Conservation (phyloP, 2,329 filamentous ascomycete genomes). For the Acephala macrosclerotiorum region DNA sequence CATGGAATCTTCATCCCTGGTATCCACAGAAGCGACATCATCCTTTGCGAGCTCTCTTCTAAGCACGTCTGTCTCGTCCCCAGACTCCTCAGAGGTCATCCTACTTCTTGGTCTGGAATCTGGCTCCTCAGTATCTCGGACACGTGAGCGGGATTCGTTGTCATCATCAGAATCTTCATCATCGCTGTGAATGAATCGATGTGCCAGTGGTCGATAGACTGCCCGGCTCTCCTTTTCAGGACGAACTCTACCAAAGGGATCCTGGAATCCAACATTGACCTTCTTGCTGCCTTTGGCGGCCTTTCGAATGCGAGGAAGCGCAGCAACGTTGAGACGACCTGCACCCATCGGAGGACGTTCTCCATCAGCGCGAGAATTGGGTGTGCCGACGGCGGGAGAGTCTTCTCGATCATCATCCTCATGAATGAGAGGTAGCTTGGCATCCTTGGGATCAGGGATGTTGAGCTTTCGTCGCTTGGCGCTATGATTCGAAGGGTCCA, state of each 20-base stretch:
- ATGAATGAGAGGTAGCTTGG: constrained; percentile 61
- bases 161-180: constrained; percentile 91
- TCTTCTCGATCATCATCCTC: constrained; percentile 67
- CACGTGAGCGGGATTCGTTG: constrained; percentile 65
- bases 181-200: constrained; percentile 77
- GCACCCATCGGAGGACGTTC: constrained; percentile 59
- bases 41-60: constrained; percentile 22
- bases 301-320: constrained; percentile 77
- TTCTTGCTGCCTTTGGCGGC: constrained; percentile 52
- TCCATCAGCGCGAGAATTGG: constrained; percentile 67
- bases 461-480: constrained; percentile 83
- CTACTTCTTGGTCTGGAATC: constrained; percentile 85
- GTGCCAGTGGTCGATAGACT: constrained; percentile 78
- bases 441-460: constrained; percentile 72
- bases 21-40: constrained; percentile 49
- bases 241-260: constrained; percentile 71
- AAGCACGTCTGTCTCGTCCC: constrained; percentile 39
- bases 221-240: constrained; percentile 59
- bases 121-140: constrained; percentile 83
- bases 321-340: constrained; percentile 64
- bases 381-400: constrained; percentile 68
- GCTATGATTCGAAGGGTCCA: constrained; percentile 82
- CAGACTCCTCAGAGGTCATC: constrained; percentile 63
- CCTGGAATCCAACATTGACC: constrained; percentile 69
- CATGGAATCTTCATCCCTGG: constrained; percentile 69